Evolutionary conservation across 148 eudicot species (phyloP).

Genomic region (Heliamphora exappendiculata): DNA sequence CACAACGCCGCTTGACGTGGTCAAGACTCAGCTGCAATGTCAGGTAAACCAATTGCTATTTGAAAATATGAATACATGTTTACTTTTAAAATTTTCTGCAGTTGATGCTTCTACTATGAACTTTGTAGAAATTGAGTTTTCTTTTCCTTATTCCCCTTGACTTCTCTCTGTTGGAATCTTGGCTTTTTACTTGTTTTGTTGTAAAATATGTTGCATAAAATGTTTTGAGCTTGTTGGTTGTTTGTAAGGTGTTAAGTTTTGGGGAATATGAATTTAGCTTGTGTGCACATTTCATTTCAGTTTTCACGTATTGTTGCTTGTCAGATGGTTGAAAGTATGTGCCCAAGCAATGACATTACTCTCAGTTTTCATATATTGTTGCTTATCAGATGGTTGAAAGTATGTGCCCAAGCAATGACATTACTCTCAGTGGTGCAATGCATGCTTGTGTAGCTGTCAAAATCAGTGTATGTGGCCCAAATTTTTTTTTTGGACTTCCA

Average conservation of each 20-base stretch:
- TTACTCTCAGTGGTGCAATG: too few relatives aligned
- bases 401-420: too few relatives aligned
- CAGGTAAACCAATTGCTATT: slow-evolving; percentile 39
- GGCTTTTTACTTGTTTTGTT: neutral
- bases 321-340: too few relatives aligned
- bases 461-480: too few relatives aligned
- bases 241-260: neutral
- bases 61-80: neutral
- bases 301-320: too few relatives aligned
- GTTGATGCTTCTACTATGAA: neutral
- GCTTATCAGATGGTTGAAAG: too few relatives aligned
- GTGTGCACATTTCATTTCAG: too few relatives aligned
- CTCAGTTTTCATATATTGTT: too few relatives aligned
- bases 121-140: neutral
- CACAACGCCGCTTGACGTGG: slow-evolving; percentile 92
- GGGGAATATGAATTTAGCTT: too few relatives aligned
- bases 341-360: too few relatives aligned
- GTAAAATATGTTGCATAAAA: neutral
- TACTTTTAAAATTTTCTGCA: neutral
- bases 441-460: too few relatives aligned
- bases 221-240: neutral
- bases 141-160: neutral
- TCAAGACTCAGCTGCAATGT: slow-evolving; percentile 93
- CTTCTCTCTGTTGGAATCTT: neutral
- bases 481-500: too few relatives aligned